Conservation (phyloP, 2,329 filamentous ascomycete genomes). For the Tetracladium maxilliforme region DNA sequence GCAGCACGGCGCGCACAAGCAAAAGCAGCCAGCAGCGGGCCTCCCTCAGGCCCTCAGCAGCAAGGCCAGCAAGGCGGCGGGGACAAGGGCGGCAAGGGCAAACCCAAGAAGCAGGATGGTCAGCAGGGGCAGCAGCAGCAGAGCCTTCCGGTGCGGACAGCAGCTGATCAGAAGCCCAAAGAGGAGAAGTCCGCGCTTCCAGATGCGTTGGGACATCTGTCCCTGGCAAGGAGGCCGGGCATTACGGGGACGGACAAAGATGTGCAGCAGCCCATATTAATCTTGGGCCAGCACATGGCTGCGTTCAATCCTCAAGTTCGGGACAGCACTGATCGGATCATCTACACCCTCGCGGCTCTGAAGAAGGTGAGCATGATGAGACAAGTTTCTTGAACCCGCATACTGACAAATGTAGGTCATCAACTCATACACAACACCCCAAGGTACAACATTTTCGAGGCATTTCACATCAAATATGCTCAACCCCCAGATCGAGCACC, state of each 20-base stretch:
- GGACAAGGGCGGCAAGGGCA: slow-evolving; percentile 15
- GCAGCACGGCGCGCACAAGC: slow-evolving; percentile 65
- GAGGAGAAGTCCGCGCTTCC: slow-evolving; percentile 49
- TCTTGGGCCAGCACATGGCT: slow-evolving; percentile 80
- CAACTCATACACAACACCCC: slow-evolving; percentile 79
- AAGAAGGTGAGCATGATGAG: slow-evolving; percentile 47
- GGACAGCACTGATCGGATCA: slow-evolving; percentile 76
- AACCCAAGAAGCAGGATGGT: slow-evolving; percentile 9
- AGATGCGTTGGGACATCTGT: slow-evolving; percentile 71
- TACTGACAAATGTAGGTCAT: slow-evolving; percentile 49
- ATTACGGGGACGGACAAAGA: slow-evolving; percentile 49
- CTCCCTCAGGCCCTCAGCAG: slow-evolving; percentile 20
- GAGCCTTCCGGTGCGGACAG: slow-evolving; percentile 15
- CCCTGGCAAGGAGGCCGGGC: slow-evolving; percentile 55
- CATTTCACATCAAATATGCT: slow-evolving; percentile 86
- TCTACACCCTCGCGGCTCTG: slow-evolving; percentile 79
- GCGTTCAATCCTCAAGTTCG: slow-evolving; percentile 62
- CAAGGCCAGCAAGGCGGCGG: slow-evolving; percentile 26
- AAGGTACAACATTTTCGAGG: slow-evolving; percentile 69
- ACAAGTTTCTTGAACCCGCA: background rate
- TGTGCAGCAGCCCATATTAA: slow-evolving; percentile 75
- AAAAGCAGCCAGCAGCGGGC: slow-evolving; percentile 7
- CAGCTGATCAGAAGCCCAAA: slow-evolving; percentile 33
- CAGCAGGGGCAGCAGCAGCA: slow-evolving; percentile 8
- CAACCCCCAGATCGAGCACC: slow-evolving; percentile 88